These are phyloP conservation scores for Neurospora cerealis DNA, from an alignment of 495 filamentous ascomycete species.

Conservation along the genomic window DNA sequence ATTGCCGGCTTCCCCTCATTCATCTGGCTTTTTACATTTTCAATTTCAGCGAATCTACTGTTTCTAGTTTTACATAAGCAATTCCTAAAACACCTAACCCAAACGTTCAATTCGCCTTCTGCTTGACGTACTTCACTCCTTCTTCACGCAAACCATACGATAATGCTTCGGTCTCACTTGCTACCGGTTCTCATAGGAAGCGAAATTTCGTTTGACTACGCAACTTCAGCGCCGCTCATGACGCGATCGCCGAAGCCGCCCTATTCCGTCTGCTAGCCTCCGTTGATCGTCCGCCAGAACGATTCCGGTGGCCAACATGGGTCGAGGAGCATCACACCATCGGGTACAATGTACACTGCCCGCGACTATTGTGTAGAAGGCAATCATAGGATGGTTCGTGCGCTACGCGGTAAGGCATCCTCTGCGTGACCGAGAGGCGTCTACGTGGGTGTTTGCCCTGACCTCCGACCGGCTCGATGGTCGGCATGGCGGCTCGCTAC, in stretches of 20 bases:
- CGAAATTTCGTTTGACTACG: not conserved
- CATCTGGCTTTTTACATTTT: not conserved
- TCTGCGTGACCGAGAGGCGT: not conserved
- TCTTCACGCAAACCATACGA: not conserved
- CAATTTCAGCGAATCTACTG: fast-evolving
- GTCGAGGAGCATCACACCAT: not conserved
- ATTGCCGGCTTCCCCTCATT: fast-evolving
- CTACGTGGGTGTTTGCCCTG: not conserved
- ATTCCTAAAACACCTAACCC: no score
- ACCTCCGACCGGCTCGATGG: not conserved
- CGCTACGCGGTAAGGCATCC: not conserved
- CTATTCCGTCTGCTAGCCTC: not conserved
- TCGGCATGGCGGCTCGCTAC: not conserved
- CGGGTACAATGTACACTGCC: not conserved
- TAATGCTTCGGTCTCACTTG: not conserved
- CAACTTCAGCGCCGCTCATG: not conserved
- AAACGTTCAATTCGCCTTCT: not conserved
- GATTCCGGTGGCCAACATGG: not conserved
- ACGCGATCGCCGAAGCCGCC: not conserved
- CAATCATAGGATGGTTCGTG: not conserved
- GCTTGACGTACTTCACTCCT: not conserved
- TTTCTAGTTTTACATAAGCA: not conserved
- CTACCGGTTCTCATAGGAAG: not conserved
- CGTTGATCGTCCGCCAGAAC: not conserved
- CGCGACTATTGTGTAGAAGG: not conserved